Base-by-base conservation (phyloP, 805 yeast genomes). In the Ogataea neopini region DNA sequence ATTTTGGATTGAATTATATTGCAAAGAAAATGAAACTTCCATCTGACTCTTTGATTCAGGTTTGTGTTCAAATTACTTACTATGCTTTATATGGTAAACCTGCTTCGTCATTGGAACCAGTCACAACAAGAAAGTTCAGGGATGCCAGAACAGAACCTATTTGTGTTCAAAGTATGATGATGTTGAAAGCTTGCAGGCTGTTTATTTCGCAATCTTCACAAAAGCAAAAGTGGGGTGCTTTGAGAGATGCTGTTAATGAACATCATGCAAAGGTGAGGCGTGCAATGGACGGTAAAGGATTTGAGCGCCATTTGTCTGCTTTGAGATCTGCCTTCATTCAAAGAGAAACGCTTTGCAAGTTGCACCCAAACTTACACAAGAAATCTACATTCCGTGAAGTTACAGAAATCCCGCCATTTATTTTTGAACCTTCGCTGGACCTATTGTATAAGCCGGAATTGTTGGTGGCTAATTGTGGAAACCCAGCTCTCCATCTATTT, bases 131-230 rank as follows among this genome's bases (percentile, higher is more conserved):
- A 50, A 73, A 73, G 49, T 86, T 84, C 64, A 73, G 72, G 50
- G 83, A 83, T 60, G 75, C 90, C 4, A 75, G 95, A 56, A 83
- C 90, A 0, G 88, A 85, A 51, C 74, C 85, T 18, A 72, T 85
- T 35, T 79, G 86, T 19, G 72, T 85, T 34, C 92, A 85, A 58
- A 79, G 76, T 54, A 83, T 79, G 15, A 53, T 65, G 20, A 66
- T 79, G 48, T 60, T 74, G 43, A 67, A 73, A 51, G 68, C 78
- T 49, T 85, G 85, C 44, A 89, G 84, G 60, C 57, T 75, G 1
- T 86, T 80, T 59, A 81, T 86, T 38, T 80, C 89, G 18, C 80
- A 76, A 44, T 67, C 80, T 1, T 59, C 76, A 4, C 62, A 69
- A 11, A 41, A 54, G 43, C 68, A 70, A 43, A 76, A 83, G 59